These are phyloP conservation scores for Periglandula ipomoeae DNA, from an alignment of 2,329 filamentous ascomycete genomes.

Conservation along the genomic window DNA sequence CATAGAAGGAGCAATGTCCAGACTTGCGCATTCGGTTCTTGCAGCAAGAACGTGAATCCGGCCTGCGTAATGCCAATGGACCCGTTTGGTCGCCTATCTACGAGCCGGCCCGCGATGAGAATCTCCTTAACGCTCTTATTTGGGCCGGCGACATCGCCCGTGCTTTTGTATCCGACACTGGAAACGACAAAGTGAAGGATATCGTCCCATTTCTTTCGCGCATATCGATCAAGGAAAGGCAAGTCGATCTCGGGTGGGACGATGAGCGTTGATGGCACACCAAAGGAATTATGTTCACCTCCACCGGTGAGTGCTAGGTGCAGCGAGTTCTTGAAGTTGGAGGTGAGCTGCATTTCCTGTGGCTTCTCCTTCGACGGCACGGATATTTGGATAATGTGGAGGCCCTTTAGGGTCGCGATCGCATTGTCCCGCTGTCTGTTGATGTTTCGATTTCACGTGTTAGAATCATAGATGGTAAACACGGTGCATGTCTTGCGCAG, in stretches of 20 bases:
- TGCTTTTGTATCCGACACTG: slow-evolving; percentile 48
- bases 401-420: slow-evolving; percentile 66
- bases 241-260: slow-evolving; percentile 57
- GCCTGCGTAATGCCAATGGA: slow-evolving; percentile 79
- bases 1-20: slow-evolving; percentile 94
- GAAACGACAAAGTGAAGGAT: slow-evolving; percentile 94
- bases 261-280: slow-evolving; percentile 64
- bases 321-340: slow-evolving; percentile 75
- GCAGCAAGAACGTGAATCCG: slow-evolving; percentile 88
- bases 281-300: slow-evolving; percentile 80
- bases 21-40: slow-evolving; percentile 93
- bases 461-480: neutral
- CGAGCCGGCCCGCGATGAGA: slow-evolving; percentile 70
- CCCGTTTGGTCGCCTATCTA: slow-evolving; percentile 54
- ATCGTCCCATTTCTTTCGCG: slow-evolving; percentile 85
- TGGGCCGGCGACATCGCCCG: slow-evolving; percentile 41
- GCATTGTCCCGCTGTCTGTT: slow-evolving; percentile 72
- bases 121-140: slow-evolving; percentile 78
- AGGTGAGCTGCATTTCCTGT: slow-evolving; percentile 66
- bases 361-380: slow-evolving; percentile 51
- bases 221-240: slow-evolving; percentile 72
- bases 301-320: slow-evolving; percentile 82
- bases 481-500: neutral
- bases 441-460: slow-evolving; percentile 1
- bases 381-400: slow-evolving; percentile 75